A percentile compares a stretch with the other conserved stretches of the same genome.
phyloP scores from a whole-genome alignment of 176 grass and related monocot genomes.

The Oryza rufipogon region DNA sequence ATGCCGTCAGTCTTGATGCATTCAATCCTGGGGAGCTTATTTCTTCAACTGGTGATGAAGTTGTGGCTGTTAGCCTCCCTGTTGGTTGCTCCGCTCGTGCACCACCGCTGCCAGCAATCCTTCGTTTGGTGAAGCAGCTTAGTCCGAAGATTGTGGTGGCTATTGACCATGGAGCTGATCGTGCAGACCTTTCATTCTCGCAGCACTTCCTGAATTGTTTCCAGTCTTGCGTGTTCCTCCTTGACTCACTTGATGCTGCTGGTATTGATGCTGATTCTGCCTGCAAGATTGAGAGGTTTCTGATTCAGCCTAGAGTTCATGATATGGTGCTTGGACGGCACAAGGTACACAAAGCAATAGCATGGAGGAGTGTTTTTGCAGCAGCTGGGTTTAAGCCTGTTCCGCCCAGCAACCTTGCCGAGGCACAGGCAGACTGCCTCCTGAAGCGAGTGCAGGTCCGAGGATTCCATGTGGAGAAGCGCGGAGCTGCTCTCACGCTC shows the following conservation, averaged over 20 bases:
- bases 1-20: conserved; percentile 52
- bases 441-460: conserved; percentile 80
- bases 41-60: conserved; percentile 44
- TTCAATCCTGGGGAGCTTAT: conserved; percentile 60
- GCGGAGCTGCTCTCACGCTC: conserved; percentile 61
- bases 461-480: conserved; percentile 86
- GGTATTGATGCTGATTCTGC: conserved; percentile 67
- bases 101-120: conserved; percentile 57
- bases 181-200: conserved; percentile 67
- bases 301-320: conserved; percentile 81
- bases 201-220: conserved; percentile 81
- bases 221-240: conserved; percentile 73
- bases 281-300: conserved; percentile 71
- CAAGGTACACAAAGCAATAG: conserved; percentile 49
- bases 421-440: conserved; percentile 85
- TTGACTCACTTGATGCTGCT: conserved; percentile 82
- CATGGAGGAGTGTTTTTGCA: conserved; percentile 70
- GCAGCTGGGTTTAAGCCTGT: conserved; percentile 60
- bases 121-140: conserved; percentile 78
- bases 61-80: conserved; percentile 79
- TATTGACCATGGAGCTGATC: conserved; percentile 76
- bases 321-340: conserved; percentile 58
- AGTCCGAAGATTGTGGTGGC: conserved; percentile 74
- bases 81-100: conserved; percentile 56
- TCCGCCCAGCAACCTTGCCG: conserved; percentile 62